Base-by-base conservation (phyloP, 225 moss, liverwort and hornwort genomes). In the Polytrichum formosum region DNA sequence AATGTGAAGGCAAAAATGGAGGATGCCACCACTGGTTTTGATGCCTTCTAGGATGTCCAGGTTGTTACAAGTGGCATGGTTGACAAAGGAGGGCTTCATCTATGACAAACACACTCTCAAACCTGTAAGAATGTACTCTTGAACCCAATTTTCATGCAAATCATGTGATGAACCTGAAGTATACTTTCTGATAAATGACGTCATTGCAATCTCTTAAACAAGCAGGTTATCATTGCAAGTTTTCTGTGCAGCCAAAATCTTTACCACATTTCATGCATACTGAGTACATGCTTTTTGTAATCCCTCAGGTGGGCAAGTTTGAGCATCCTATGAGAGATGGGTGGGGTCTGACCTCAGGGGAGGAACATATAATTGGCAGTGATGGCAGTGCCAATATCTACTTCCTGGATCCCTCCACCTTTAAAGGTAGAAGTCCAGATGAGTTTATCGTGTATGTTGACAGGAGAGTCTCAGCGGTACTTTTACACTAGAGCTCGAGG, bases 51-150 rank as follows among this genome's bases (percentile, higher is more conserved):
- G 35, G n/a, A 61, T 72, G 60, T 83, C 78, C 84, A 98, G 98
- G 76, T 85, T 98, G 75, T 79, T 94, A 17, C 98, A 98, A 84
- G 94, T 98, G 82, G 70, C 88, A 46, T 98, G 98, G 98, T 79
- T 75, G 79, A 80, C 80, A 18, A 91, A 75, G 72, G 90, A 74
- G 65, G 90, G 92, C 56, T 77, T 87, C 33, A 89, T 91, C 31
- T 98, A 98, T 67, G 94, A 98, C 81, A 85, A 80, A 75, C 74
- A 73, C 59, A 85, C 91, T 28, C 84, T 98, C 16, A 67, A 30
- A 78, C 83, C 74, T 66, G 98, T 94, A 73, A 79, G 79, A 61
- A 55, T 27, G 22, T n/a, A 23, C 59, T 18, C 64, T 60, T 46
- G 46, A 46, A 63, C 29, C 31, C 61, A 37, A 46, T 31, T 65